These are phyloP conservation scores for Termitomyces eurrhizus DNA, from an alignment of 768 basidiomycete genomes.

Conservation along the genomic window DNA sequence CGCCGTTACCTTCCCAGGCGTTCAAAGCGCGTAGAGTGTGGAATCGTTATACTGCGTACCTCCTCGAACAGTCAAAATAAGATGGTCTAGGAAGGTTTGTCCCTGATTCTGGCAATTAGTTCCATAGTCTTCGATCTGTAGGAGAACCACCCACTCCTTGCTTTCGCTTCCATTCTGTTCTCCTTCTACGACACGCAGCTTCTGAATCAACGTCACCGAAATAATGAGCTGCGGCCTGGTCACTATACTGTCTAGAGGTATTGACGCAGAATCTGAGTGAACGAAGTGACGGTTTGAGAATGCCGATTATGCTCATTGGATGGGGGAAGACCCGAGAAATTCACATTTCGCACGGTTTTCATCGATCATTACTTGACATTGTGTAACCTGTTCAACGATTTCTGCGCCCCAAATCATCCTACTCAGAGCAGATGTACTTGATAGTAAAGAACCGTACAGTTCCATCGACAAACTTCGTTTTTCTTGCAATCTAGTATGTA, in stretches of 20 bases:
- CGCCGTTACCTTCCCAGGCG: constrained; percentile 66
- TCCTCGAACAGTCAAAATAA: constrained; percentile 72
- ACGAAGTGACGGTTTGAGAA: constrained; percentile 7
- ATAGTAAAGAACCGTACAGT: not conserved
- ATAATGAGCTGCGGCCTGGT: constrained; percentile 4
- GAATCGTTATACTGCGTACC: constrained; percentile 38
- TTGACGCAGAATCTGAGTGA: not conserved
- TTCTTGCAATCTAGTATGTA: not conserved
- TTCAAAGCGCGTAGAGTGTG: constrained; percentile 2
- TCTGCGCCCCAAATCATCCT: too few relatives aligned
- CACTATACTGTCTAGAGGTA: constrained; percentile 1
- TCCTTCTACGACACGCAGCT: constrained; percentile 43
- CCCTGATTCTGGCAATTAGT: constrained; percentile 42
- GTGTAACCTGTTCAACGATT: not conserved
- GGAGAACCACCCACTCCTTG: constrained; percentile 48
- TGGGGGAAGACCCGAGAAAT: constrained; percentile 1
- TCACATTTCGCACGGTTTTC: not conserved
- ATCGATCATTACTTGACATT: not conserved
- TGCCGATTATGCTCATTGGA: constrained; percentile 10
- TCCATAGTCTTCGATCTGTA: constrained; percentile 1
- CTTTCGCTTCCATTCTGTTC: constrained; percentile 73
- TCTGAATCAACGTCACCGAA: constrained; percentile 28
- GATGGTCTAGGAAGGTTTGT: constrained; percentile 77
- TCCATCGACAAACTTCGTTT: not conserved
- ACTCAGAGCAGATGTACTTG: not conserved